phyloP scores from a whole-genome alignment of 257 asterid genomes.

The Rauvolfia tetraphylla region DNA sequence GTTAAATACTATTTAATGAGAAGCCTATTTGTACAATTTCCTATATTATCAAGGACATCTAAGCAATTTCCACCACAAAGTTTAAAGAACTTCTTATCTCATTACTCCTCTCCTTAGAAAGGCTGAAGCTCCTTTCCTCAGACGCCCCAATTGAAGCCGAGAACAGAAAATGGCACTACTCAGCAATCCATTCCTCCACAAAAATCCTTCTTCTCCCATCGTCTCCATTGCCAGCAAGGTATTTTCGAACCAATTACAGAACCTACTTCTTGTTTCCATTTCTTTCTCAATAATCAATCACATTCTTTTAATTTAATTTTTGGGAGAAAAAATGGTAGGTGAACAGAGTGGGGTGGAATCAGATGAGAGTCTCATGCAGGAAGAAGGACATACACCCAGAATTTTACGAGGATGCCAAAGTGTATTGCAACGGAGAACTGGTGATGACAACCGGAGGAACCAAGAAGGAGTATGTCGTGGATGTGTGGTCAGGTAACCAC shows the following conservation, averaged over 20 bases:
- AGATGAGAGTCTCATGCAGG: slow-evolving; percentile 69
- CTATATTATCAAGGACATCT: not conserved
- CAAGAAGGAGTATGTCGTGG: slow-evolving; percentile 83
- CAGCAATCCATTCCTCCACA: slow-evolving; percentile 60
- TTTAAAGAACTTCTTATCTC: slow-evolving; percentile 2
- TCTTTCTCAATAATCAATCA: not conserved
- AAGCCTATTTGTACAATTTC: not conserved
- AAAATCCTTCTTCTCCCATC: slow-evolving; percentile 35
- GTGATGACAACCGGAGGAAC: slow-evolving; percentile 97
- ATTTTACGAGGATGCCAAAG: slow-evolving; percentile 70
- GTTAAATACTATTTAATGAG: too few relatives aligned
- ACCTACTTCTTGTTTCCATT: not conserved
- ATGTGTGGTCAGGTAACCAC: slow-evolving; percentile 98
- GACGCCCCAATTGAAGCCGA: not conserved
- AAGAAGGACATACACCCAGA: slow-evolving; percentile 88
- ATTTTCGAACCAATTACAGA: not conserved
- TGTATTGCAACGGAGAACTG: slow-evolving; percentile 86
- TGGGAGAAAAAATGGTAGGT: slow-evolving; percentile 34
- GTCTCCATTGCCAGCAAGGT: slow-evolving; percentile 47
- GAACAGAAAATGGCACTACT: slow-evolving; percentile 56
- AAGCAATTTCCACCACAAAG: not conserved
- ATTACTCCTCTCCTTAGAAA: not conserved
- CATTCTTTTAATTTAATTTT: not conserved
- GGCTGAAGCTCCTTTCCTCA: not conserved
- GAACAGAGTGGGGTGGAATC: slow-evolving; percentile 42